Conservation (phyloP, 305 asterid species). For the Fraxinus xanthoxyloides region DNA sequence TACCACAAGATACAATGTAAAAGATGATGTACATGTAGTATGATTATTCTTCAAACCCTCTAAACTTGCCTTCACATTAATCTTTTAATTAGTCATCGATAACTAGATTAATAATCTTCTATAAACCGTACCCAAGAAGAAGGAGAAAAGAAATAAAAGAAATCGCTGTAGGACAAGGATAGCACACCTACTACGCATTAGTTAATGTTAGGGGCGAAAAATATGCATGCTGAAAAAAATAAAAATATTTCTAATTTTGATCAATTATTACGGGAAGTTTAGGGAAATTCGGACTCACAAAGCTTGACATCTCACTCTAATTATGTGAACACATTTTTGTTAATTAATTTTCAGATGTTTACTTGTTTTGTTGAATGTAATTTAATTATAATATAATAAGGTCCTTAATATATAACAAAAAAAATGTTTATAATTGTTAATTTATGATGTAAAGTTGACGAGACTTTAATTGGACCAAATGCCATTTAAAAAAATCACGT, state of each 20-base stretch:
- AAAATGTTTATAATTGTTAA: background rate
- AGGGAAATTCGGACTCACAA: background rate
- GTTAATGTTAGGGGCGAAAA: background rate
- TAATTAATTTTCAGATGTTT: background rate
- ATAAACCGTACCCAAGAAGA: background rate
- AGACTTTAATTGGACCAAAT: background rate
- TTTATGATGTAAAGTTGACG: background rate
- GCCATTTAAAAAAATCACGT: background rate
- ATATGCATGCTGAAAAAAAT: background rate
- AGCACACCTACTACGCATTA: background rate
- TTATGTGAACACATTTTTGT: conserved; percentile 27
- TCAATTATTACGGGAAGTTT: background rate
- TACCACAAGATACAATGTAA: too few species aligned
- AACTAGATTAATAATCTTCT: background rate
- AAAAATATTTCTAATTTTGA: background rate
- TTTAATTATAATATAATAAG: background rate
- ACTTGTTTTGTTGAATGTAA: background rate
- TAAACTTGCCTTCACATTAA: background rate
- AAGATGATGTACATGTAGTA: too few species aligned
- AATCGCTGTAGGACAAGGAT: background rate
- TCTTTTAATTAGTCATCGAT: background rate
- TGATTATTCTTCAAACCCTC: background rate
- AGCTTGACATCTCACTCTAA: conserved; percentile 3
- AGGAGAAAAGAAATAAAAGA: background rate
- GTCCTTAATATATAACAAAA: background rate